Evolutionary conservation across 1,139 yeast genomes (phyloP), one percentile per base, ranked within the genome.

Genomic region (Meyerozyma athensensis): DNA sequence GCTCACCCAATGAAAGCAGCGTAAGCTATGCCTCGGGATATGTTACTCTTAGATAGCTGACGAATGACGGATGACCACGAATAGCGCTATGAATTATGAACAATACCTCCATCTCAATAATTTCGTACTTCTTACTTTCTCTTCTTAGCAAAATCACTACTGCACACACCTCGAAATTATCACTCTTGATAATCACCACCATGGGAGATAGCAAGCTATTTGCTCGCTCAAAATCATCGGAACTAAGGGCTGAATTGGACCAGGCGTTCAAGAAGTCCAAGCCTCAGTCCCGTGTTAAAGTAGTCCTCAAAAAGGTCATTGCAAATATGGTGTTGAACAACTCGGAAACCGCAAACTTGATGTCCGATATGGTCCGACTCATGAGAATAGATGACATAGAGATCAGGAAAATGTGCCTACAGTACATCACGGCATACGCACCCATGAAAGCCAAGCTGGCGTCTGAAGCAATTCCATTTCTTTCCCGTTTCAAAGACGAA

Each of bases 1-100:
- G 48, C 0, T 54, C 58, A 14, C 49, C 65, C 2, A 46, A 54
- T 16, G 97, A 89, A 37, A 79, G 90, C 49, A 82, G 96, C 62
- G 96, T 92, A 33, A 83, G 95, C 42, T 92, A 92, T 56, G 96
- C 94, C 1, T 77, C 95, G 35, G 97, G 95, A 0, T 86, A 77
- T 53, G 86, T 59, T 7, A 37, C 35, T 34, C 32, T 48, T 19
- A n/a, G 20, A 12, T 20, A 14, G 18, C 7, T 28, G 19, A 28
- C n/a, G 12, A 7, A 14, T 9, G 12, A 16, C 12, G 18, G 8
- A 2, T 2, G 6, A 28, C 9, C 19, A 16, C 6, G 31, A 26
- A 7, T 7, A 7, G 7, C 5, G 9, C 6, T 3, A 4, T 28
- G 10, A 16, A 16, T 9, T 16, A 7, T 17, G 18, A 4, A 16